A percentile compares a stretch with the other conserved stretches of the same genome.
phyloP scores from a whole-genome alignment of 768 basidiomycete species.

The Suillus placidus region DNA sequence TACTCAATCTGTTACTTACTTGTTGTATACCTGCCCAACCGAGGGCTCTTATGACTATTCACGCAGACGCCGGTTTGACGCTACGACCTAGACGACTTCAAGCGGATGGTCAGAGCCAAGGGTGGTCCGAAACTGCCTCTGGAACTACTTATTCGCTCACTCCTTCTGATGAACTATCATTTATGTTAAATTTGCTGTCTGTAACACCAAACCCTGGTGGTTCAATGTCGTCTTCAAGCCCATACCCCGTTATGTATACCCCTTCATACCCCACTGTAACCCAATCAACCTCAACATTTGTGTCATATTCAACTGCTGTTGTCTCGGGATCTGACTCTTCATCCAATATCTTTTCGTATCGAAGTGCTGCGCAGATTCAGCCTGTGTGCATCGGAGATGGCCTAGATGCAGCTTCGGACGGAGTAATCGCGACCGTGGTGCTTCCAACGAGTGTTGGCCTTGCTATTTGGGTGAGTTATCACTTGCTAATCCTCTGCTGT shows the following conservation, averaged over 20 bases:
- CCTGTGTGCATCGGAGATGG: slow-evolving; percentile 67
- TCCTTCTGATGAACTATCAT: slow-evolving; percentile 1
- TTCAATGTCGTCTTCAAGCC: slow-evolving; percentile 15
- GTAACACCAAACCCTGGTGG: background rate
- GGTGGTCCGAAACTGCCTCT: slow-evolving; percentile 58
- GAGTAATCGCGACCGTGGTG: slow-evolving; percentile 59
- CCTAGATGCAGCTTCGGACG: slow-evolving; percentile 62
- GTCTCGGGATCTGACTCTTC: slow-evolving; percentile 13
- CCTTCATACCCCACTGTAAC: slow-evolving; percentile 38
- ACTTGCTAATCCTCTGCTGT: background rate
- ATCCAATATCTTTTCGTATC: slow-evolving; percentile 13
- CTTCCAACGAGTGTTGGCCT: slow-evolving; percentile 62
- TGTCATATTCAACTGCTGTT: slow-evolving; percentile 6
- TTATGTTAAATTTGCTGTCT: background rate
- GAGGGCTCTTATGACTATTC: slow-evolving; percentile 20
- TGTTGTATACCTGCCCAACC: slow-evolving; percentile 9
- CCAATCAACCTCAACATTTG: slow-evolving; percentile 30
- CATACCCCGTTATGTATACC: slow-evolving; percentile 24
- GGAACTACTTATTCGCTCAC: slow-evolving; percentile 44
- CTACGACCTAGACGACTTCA: slow-evolving; percentile 31
- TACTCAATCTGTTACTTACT: background rate
- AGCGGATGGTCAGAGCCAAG: slow-evolving; percentile 7
- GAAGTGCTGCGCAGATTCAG: slow-evolving; percentile 19
- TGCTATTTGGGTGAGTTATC: slow-evolving; percentile 63
- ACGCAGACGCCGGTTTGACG: slow-evolving; percentile 19